phyloP scores from a whole-genome alignment of 2,329 filamentous ascomycete genomes.

The Furcasterigmium furcatum region DNA sequence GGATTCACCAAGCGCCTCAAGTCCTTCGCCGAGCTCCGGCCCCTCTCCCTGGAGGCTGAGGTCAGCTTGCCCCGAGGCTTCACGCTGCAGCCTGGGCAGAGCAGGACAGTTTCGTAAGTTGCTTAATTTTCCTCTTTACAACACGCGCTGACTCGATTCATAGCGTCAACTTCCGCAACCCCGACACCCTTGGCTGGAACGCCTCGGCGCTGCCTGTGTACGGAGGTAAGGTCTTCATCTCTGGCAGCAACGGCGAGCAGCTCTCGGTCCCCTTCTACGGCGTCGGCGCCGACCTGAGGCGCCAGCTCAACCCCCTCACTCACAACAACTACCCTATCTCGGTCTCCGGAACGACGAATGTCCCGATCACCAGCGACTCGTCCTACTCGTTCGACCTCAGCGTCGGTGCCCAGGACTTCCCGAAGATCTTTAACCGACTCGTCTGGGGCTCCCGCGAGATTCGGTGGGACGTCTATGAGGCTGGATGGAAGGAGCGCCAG shows the following conservation, averaged over 20 bases:
- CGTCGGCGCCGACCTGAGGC: constrained; percentile 17
- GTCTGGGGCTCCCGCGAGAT: constrained; percentile 17
- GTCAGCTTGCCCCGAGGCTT: constrained; percentile 17
- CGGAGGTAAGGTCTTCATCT: constrained; percentile 28
- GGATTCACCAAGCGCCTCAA: constrained; percentile 9
- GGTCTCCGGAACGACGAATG: constrained; percentile 5
- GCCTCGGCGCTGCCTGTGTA: constrained; percentile 24
- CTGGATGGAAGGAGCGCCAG: constrained; percentile 30
- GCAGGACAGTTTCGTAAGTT: constrained; percentile 18
- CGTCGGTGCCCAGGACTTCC: constrained; percentile 14
- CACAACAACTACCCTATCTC: constrained; percentile 11
- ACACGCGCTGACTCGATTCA: background rate
- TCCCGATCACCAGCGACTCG: constrained; percentile 5
- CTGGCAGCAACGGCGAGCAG: constrained; percentile 24
- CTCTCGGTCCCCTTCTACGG: constrained; percentile 28
- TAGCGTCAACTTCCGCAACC: constrained; percentile 24
- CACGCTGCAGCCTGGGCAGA: constrained; percentile 18
- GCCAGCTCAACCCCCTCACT: constrained; percentile 14
- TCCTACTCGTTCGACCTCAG: constrained; percentile 11
- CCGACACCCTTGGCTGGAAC: constrained; percentile 18
- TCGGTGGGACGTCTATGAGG: constrained; percentile 28
- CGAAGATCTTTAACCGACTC: constrained; percentile 14
- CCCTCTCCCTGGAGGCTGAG: constrained; percentile 12
- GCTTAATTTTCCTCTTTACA: constrained; percentile 19
- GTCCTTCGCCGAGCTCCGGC: constrained; percentile 15